These are phyloP conservation scores for Bolboschoenoplectus hybrid DNA, from an alignment of 202 grass and related monocot genomes.

Conservation along the genomic window DNA sequence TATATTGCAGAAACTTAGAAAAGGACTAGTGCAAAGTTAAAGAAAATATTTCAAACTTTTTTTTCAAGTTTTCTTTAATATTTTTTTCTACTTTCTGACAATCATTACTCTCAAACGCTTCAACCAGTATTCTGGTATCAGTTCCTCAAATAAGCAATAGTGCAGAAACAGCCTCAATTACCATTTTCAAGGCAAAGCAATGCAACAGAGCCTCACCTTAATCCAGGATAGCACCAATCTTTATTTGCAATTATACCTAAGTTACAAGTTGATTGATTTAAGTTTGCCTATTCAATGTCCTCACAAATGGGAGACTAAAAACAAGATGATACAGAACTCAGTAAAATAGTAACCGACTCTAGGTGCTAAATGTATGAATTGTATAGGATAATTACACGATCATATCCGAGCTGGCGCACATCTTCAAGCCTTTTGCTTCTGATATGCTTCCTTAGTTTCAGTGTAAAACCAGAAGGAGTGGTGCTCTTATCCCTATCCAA, in stretches of 20 bases:
- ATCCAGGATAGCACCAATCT: background rate
- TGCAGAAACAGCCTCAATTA: background rate
- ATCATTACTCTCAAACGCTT: background rate
- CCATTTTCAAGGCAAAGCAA: background rate
- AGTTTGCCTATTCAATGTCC: background rate
- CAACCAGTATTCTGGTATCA: background rate
- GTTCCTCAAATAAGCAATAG: background rate
- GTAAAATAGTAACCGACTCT: background rate
- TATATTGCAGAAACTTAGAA: background rate
- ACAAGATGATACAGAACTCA: background rate
- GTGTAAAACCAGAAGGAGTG: constrained; percentile 94
- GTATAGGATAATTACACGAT: constrained; percentile 64
- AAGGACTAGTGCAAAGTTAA: background rate
- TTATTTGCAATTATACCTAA: background rate
- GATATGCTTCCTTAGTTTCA: constrained; percentile 89
- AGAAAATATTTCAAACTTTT: background rate
- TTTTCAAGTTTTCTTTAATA: background rate
- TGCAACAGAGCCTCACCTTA: background rate
- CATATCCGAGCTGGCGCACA: constrained; percentile 94
- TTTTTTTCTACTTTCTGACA: background rate
- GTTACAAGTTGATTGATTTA: background rate
- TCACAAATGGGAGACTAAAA: background rate
- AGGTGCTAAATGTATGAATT: background rate
- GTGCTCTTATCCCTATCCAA: constrained; percentile 79
- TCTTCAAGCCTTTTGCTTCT: constrained; percentile 94